phyloP scores from a whole-genome alignment of 2,329 filamentous ascomycete genomes.

The Metarhizium album region DNA sequence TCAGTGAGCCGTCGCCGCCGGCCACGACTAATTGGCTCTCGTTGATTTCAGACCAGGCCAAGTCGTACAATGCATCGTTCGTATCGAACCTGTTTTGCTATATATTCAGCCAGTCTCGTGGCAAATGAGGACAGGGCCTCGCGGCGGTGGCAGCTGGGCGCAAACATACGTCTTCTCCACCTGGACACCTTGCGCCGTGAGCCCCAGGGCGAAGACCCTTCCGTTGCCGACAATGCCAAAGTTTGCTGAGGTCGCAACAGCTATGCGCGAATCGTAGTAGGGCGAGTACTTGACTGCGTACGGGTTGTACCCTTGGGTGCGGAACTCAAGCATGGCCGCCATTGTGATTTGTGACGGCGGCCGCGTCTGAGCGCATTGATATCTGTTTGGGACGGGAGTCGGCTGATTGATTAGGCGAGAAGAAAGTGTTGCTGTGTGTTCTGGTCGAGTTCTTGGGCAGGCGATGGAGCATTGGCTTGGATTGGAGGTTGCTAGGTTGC shows the following conservation, averaged over 20 bases:
- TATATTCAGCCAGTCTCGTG: background rate
- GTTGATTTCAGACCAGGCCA: conserved; percentile 91
- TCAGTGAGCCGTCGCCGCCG: conserved; percentile 87
- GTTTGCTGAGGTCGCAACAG: conserved; percentile 84
- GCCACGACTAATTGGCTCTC: conserved; percentile 88
- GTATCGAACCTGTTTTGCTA: conserved; percentile 65
- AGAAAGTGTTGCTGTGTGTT: too few species aligned
- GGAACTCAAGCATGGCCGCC: conserved; percentile 80
- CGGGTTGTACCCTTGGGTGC: conserved; percentile 87
- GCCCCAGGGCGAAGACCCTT: conserved; percentile 69
- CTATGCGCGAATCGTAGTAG: conserved; percentile 91
- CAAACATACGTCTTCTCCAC: conserved; percentile 68
- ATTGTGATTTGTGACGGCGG: conserved; percentile 16
- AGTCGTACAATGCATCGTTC: conserved; percentile 91
- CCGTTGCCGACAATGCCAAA: conserved; percentile 97
- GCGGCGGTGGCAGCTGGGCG: background rate
- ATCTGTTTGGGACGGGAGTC: background rate
- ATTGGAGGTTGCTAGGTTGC: conserved; percentile 12
- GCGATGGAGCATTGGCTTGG: conserved; percentile 2
- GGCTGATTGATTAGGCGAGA: background rate
- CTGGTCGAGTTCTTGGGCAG: background rate
- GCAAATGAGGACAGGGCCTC: background rate
- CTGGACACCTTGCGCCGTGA: conserved; percentile 75
- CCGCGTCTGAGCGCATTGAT: conserved; percentile 12
- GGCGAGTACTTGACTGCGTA: conserved; percentile 98